Conservation (phyloP, 768 basidiomycete species). For the Sporobolomyces phaffii region DNA sequence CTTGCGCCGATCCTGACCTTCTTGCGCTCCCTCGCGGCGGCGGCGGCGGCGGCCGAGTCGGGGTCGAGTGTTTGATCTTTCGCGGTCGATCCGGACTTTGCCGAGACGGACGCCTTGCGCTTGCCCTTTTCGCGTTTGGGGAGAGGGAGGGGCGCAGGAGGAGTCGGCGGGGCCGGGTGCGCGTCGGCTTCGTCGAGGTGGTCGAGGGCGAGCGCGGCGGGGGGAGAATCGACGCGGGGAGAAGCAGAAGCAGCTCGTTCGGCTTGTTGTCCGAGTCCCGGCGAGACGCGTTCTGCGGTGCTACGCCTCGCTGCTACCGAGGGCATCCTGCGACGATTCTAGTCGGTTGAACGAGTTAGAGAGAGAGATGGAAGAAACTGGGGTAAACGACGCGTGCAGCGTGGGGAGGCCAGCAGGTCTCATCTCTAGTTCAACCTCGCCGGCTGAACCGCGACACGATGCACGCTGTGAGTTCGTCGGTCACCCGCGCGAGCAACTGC, state of each 20-base stretch:
- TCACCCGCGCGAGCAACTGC: too few relatives aligned
- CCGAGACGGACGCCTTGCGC: not conserved
- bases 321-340: not conserved
- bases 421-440: too few relatives aligned
- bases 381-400: too few relatives aligned
- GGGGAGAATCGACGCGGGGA: too few relatives aligned
- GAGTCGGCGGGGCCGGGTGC: not conserved
- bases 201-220: too few relatives aligned
- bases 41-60: not conserved
- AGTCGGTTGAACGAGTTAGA: too few relatives aligned
- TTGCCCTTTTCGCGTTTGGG: not conserved
- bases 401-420: too few relatives aligned
- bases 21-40: slow-evolving; percentile 17
- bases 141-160: not conserved
- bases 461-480: too few relatives aligned
- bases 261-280: too few relatives aligned
- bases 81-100: not conserved
- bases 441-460: too few relatives aligned
- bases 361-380: too few relatives aligned
- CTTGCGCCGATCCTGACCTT: slow-evolving; percentile 35
- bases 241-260: too few relatives aligned
- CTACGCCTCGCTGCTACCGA: not conserved
- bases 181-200: not conserved
- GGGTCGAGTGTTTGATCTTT: not conserved
- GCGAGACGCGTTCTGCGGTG: not conserved